These are phyloP conservation scores for Candida methanosorbosa DNA, from an alignment of 805 yeast species.

Conservation along the genomic window DNA sequence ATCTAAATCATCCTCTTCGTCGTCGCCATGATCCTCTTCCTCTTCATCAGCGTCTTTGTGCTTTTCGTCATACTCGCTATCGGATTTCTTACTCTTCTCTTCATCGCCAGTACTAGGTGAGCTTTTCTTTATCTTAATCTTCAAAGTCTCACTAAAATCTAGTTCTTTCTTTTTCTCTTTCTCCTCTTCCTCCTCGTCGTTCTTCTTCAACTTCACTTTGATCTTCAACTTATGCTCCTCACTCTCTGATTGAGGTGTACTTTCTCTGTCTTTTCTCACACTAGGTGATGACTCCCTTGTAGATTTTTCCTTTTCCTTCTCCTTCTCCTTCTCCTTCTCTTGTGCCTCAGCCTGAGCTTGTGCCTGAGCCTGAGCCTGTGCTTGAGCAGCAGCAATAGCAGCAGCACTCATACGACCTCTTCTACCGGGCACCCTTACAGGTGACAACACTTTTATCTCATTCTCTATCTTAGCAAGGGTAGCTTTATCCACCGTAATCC, in stretches of 20 bases:
- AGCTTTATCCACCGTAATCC: constrained; percentile 16
- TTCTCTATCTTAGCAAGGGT: constrained; percentile 14
- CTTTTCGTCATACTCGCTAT: constrained; percentile 17
- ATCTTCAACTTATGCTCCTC: not conserved
- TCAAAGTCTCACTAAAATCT: not conserved
- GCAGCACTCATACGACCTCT: constrained; percentile 4
- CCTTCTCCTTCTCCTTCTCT: constrained; percentile 1
- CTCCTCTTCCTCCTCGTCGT: not conserved
- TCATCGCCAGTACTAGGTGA: not conserved
- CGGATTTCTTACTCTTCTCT: constrained; percentile 1
- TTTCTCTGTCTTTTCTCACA: not conserved
- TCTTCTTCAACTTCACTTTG: not conserved
- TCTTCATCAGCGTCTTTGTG: constrained; percentile 9
- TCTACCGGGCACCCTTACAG: constrained; percentile 2
- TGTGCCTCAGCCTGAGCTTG: not conserved
- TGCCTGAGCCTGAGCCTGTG: not conserved
- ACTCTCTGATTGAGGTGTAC: not conserved
- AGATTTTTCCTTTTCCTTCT: constrained; percentile 1
- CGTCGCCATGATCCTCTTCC: constrained; percentile 2
- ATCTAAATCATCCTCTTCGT: constrained; percentile 9
- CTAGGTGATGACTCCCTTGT: no score
- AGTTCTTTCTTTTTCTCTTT: constrained; percentile 5
- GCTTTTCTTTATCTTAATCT: no score
- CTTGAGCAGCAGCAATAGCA: not conserved
- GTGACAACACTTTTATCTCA: constrained; percentile 3